A percentile compares a stretch with the other conserved stretches of the same genome.
Evolutionary conservation across 768 basidiomycete species (phyloP).

Genomic region (Phaeolepiota aurea): DNA sequence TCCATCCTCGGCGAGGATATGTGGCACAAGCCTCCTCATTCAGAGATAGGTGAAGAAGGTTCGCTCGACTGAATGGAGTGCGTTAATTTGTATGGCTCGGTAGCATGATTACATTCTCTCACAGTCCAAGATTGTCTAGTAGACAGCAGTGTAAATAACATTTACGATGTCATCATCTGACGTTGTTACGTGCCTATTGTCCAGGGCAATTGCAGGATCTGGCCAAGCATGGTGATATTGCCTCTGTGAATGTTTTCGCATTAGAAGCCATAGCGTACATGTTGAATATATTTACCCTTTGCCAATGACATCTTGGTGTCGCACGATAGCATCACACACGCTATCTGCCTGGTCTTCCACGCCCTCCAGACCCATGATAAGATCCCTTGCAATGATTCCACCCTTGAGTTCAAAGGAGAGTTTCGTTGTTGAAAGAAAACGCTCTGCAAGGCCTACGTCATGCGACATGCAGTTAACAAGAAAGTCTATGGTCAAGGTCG

Average conservation of each 20-base stretch:
- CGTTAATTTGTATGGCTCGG: background rate
- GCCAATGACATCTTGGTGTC: constrained; percentile 40
- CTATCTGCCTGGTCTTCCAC: constrained; percentile 42
- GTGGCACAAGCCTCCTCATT: constrained; percentile 29
- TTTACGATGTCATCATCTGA: background rate
- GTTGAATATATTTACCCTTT: constrained; percentile 26
- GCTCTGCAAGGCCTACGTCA: constrained; percentile 42
- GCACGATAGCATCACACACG: constrained; percentile 41
- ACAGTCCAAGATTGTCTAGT: constrained; percentile 37
- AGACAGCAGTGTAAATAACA: constrained; percentile 4
- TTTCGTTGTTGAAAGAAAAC: constrained; percentile 42
- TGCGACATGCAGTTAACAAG: constrained; percentile 42
- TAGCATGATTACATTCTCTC: constrained; percentile 9
- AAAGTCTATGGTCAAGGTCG: constrained; percentile 29
- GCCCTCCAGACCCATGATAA: constrained; percentile 32
- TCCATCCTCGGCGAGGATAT: constrained; percentile 39
- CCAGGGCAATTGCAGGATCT: constrained; percentile 40
- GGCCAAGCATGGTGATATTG: constrained; percentile 42
- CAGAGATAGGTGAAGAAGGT: constrained; percentile 30
- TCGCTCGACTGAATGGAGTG: constrained; percentile 23
- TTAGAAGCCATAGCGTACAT: background rate
- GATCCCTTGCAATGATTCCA: constrained; percentile 41
- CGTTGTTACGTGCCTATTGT: constrained; percentile 27
- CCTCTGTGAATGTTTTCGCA: constrained; percentile 19
- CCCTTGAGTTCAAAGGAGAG: constrained; percentile 51